Conservation (phyloP, 2,329 filamentous ascomycete species). For the Apiospora arundinis region DNA sequence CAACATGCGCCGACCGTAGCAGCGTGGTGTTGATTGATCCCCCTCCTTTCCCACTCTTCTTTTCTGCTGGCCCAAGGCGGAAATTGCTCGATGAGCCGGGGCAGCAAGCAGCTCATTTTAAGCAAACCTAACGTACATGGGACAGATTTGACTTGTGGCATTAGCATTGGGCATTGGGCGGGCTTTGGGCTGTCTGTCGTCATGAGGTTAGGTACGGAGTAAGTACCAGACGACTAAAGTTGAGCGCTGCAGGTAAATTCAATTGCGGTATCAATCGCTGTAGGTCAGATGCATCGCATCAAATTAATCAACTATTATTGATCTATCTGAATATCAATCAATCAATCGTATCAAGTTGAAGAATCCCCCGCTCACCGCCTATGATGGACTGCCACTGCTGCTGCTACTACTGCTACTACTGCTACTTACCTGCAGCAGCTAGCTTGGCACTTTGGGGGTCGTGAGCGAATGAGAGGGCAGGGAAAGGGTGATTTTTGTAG, state of each 20-base stretch:
- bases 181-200: no score
- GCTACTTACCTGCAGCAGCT: not conserved
- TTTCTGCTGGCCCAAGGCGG: not conserved
- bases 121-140: not conserved
- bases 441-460: not conserved
- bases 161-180: no score
- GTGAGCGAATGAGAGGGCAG: not conserved
- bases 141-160: no score
- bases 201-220: no score
- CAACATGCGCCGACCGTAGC: not conserved
- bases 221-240: no score
- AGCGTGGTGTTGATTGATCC: not conserved
- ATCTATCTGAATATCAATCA: no score
- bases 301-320: no score
- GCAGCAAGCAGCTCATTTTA: not conserved
- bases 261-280: no score
- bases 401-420: not conserved
- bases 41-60: not conserved
- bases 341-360: no score
- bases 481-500: not conserved
- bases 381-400: not conserved
- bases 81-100: not conserved
- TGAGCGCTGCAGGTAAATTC: no score
- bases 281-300: no score
- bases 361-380: not conserved